Conservation (phyloP, 768 basidiomycete species). For the Amanita pseudoporphyria region DNA sequence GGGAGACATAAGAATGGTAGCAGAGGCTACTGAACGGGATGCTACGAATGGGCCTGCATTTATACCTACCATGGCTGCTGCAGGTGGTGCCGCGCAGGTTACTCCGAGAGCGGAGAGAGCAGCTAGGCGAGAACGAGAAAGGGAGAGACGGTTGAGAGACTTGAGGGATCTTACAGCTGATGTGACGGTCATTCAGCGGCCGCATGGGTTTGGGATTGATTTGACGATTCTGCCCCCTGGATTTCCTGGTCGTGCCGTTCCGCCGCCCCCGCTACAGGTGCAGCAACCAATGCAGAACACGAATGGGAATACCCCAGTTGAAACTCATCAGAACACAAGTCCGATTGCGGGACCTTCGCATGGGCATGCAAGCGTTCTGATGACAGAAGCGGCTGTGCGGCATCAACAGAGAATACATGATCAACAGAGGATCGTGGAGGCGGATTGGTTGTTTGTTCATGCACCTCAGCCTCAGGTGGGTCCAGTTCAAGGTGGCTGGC, state of each 20-base stretch:
- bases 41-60: too few species aligned
- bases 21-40: too few species aligned
- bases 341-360: neutral
- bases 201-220: neutral
- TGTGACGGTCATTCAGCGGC: neutral
- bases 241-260: neutral
- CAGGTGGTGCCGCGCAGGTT: neutral
- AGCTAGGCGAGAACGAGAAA: constrained; percentile 4
- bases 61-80: neutral
- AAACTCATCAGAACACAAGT: neutral
- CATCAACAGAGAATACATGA: neutral
- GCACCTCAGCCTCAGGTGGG: constrained; percentile 1
- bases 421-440: constrained; percentile 1
- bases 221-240: too few species aligned
- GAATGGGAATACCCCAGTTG: neutral
- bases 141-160: neutral
- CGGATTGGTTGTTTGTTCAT: constrained; percentile 1
- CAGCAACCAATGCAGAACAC: neutral
- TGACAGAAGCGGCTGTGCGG: constrained; percentile 6
- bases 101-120: constrained; percentile 6
- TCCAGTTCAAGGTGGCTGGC: neutral
- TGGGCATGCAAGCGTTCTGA: neutral
- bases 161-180: neutral
- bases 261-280: neutral
- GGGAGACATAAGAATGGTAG: neutral